Evolutionary conservation across 768 basidiomycete genomes (phyloP), one percentile per base, ranked within the genome.

Genomic region (Tylopilus subfusipes): DNA sequence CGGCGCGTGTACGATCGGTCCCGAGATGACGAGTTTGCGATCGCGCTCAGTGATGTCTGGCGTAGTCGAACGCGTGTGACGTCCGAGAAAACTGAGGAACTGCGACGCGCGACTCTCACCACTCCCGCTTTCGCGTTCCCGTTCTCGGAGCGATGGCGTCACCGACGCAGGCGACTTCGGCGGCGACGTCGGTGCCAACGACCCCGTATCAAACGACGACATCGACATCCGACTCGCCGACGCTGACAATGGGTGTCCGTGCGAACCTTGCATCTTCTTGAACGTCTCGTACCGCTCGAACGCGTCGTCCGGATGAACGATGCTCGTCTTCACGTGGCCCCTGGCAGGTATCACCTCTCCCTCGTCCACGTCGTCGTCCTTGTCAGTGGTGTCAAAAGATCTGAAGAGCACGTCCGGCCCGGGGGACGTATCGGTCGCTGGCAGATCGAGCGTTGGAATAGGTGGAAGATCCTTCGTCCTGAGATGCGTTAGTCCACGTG

Each of bases 221-320:
- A 82, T 73, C 10, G 89, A 88, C 55, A 85, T 69, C 48, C 87
- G 74, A 56, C 81, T 82, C 34, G 56, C 44, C 11, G 54, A 55
- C 0, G 56, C 45, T 1, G 62, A 53, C 4, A 38, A 19, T 2
- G 54, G 9, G 16, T 38, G 36, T 14, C 48, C 57, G n/a, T 62
- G 57, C n/a, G 56, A 58, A 18, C 56, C 72, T 49, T 79, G 78
- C 42, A 70, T 73, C 63, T 83, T 82, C 64, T 82, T 82, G 71
- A 86, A 94, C n/a, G 84, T 76, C 67, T 95, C 90, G 65, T 96
- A 97, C 34, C 92, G 79, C 53, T 90, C 90, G 68, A 88, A 96
- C 0, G 94, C 94, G 68, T 96, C 93, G 61, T 93, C 87, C 34
- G 89, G 72, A 6, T 70, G 75, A 5, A 56, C 5, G 31, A 60